Evolutionary conservation across 2,329 filamentous ascomycete genomes (phyloP).

Genomic region (Aureobasidium sp.): DNA sequence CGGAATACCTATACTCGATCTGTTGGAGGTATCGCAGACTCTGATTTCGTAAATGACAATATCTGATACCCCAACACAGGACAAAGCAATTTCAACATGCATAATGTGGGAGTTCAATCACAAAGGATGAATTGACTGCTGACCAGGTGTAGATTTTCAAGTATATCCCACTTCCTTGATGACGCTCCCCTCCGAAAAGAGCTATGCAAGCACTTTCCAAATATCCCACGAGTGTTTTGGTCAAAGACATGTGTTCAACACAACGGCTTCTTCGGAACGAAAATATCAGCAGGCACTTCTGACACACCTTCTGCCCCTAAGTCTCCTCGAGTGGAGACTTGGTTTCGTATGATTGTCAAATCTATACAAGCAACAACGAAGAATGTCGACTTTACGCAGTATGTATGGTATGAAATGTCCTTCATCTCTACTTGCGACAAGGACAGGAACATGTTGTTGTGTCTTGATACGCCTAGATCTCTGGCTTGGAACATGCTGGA

Average conservation of each 20-base stretch:
- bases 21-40: not conserved
- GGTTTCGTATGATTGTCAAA: slow-evolving; percentile 17
- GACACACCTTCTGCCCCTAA: no score
- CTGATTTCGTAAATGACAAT: not conserved
- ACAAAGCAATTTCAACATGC: not conserved
- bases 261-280: slow-evolving; percentile 19
- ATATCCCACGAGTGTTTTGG: slow-evolving; percentile 13
- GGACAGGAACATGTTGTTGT: not conserved
- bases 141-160: not conserved
- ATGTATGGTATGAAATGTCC: slow-evolving; percentile 9
- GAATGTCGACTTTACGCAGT: not conserved
- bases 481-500: not conserved
- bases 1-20: not conserved
- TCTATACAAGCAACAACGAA: not conserved
- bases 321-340: not conserved
- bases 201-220: slow-evolving; percentile 8
- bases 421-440: not conserved
- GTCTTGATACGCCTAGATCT: not conserved
- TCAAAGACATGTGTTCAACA: slow-evolving; percentile 4
- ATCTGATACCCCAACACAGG: not conserved
- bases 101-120: not conserved
- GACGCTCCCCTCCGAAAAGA: not conserved
- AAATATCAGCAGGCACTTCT: not conserved
- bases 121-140: not conserved
- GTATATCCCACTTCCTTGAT: not conserved